Evolutionary conservation across 176 grass and related monocot genomes (phyloP), one percentile per base, ranked within the genome.

Genomic region (Musa schizocarpa): DNA sequence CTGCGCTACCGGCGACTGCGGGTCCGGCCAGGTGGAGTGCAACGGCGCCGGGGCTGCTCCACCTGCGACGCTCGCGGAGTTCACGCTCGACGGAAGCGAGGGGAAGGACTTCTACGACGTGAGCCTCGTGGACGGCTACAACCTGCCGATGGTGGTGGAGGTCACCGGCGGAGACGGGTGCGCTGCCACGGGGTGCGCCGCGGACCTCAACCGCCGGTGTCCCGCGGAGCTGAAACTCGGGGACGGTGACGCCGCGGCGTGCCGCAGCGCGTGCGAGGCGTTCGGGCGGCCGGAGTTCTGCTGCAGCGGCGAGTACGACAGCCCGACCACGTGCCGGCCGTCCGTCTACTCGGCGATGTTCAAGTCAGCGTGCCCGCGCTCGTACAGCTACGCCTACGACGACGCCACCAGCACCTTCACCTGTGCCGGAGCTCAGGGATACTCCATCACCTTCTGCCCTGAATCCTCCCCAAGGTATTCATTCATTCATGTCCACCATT

Each of bases 321-420:
- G 73, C 59, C 92, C 92, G 0, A 54, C 85, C 81, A 92, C 89
- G 20, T 96, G 92, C 79, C 85, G 68, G 24, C 92, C 92, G 0
- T 96, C 92, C 7, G 73, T 87, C 1, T 96, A 96, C 87, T 92
- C 92, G 3, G 68, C 90, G 87, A 22, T 92, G 84, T 96, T 96
- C 80, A 96, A 96, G 85, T 63, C 89, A 1, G 92, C 89, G 63
- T 96, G 92, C 80, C 92, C 92, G 9, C 55, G 89, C 10, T 92
- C 92, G 14, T 96, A 96, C 72, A 96, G 92, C 82, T 96, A 96
- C 61, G 92, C 92, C 29, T 96, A 96, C 72, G 92, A 96, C 53
- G 92, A 96, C 72, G 92, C 92, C 53, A 88, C 89, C 13, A 92
- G 89, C 50, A 96, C 89, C 65, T 96, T 96, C 83, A 96, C 92